Conservation (phyloP, 768 basidiomycete genomes). For the Xerocomellus dryophilus region DNA sequence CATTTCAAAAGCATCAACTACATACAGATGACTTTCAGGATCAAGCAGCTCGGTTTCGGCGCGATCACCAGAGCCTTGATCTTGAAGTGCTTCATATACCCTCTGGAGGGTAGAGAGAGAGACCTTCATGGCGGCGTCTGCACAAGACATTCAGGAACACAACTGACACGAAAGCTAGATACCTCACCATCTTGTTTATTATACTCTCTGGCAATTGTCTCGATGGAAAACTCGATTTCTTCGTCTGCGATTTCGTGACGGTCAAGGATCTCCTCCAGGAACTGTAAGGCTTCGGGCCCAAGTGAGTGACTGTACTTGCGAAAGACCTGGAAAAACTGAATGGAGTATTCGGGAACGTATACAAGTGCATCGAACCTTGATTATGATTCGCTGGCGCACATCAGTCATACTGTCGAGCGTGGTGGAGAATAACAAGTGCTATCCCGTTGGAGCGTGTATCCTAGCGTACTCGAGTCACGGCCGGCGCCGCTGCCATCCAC, state of each 20-base stretch:
- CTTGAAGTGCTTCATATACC: conserved; percentile 74
- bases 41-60: conserved; percentile 66
- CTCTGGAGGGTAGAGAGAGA: conserved; percentile 61
- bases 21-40: conserved; percentile 74
- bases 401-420: conserved; percentile 33
- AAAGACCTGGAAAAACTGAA: conserved; percentile 55
- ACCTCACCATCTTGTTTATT: conserved; percentile 79
- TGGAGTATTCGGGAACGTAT: background rate
- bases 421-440: background rate
- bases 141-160: background rate
- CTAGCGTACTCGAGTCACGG: too few relatives aligned
- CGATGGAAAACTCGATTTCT: conserved; percentile 71
- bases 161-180: conserved; percentile 6
- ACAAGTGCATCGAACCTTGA: conserved; percentile 35
- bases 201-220: conserved; percentile 81
- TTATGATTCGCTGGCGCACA: conserved; percentile 39
- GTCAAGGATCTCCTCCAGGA: conserved; percentile 68
- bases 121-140: conserved; percentile 83
- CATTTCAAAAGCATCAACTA: conserved; percentile 94
- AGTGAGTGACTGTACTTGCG: conserved; percentile 86
- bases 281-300: conserved; percentile 70
- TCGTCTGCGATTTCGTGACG: conserved; percentile 67
- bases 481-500: too few relatives aligned
- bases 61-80: conserved; percentile 47
- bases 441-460: too few relatives aligned